Evolutionary conservation across 2,329 filamentous ascomycete genomes (phyloP).

Genomic region (Dryadomyces quercus-mongolicae): DNA sequence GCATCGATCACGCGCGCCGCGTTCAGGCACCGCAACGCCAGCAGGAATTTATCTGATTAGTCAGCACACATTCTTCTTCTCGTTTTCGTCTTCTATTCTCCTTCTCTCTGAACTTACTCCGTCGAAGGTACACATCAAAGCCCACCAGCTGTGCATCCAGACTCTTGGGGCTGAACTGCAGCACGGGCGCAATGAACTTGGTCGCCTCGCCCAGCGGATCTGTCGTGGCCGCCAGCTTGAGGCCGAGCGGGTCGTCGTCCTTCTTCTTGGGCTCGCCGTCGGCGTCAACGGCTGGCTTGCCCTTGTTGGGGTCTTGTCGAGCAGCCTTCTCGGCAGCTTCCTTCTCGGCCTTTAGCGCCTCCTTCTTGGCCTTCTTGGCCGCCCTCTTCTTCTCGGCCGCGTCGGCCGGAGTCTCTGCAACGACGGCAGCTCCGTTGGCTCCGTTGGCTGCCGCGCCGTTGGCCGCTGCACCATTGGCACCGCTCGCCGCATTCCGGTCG

Average conservation of each 20-base stretch:
- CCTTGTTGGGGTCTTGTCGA: constrained; percentile 76
- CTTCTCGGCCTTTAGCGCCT: constrained; percentile 56
- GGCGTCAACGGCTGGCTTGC: constrained; percentile 44
- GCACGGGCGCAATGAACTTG: constrained; percentile 71
- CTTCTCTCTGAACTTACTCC: constrained; percentile 46
- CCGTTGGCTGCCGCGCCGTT: constrained; percentile 43
- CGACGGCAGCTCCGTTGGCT: constrained; percentile 18
- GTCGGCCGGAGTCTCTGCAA: constrained; percentile 32
- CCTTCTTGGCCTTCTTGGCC: constrained; percentile 72
- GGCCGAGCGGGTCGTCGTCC: constrained; percentile 77
- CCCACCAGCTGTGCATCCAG: constrained; percentile 73
- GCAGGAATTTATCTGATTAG: constrained; percentile 64
- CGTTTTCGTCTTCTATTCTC: neutral
- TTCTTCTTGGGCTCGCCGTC: constrained; percentile 64
- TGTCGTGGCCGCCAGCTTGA: constrained; percentile 66
- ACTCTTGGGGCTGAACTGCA: constrained; percentile 71
- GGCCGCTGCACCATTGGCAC: constrained; percentile 39
- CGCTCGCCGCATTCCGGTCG: constrained; percentile 50
- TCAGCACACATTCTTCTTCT: neutral
- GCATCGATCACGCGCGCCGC: constrained; percentile 59
- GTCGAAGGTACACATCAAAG: constrained; percentile 79
- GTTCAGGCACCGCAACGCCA: constrained; percentile 76
- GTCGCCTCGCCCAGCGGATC: constrained; percentile 77
- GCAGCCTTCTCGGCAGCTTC: constrained; percentile 67
- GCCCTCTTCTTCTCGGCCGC: constrained; percentile 72